Evolutionary conservation across 352 stramenopile genomes (phyloP).

Genomic region (Phytopythium ostracodes): DNA sequence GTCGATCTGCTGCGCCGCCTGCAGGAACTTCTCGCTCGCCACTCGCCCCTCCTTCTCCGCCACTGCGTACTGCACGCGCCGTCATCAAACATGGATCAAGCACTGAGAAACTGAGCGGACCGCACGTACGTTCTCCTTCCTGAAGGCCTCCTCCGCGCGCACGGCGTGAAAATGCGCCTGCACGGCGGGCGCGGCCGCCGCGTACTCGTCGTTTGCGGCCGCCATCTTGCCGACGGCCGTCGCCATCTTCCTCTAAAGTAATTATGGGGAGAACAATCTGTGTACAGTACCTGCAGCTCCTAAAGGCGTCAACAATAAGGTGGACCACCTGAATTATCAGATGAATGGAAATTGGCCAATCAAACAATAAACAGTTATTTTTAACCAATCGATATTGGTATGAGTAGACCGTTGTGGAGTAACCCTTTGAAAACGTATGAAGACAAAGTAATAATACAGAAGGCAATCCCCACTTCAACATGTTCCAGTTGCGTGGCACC

Average conservation of each 20-base stretch:
- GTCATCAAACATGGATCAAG: background rate
- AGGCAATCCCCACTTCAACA: background rate
- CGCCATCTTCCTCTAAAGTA: background rate
- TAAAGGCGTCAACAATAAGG: background rate
- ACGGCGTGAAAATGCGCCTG: slow-evolving; percentile 81
- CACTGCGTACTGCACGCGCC: slow-evolving; percentile 26
- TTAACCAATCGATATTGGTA: background rate
- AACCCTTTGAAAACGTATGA: background rate
- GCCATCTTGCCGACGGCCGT: slow-evolving; percentile 46
- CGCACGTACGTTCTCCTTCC: slow-evolving; percentile 45
- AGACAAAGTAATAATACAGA: background rate
- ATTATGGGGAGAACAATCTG: background rate
- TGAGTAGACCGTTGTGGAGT: background rate
- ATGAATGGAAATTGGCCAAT: background rate
- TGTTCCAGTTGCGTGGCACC: background rate
- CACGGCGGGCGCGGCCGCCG: slow-evolving; percentile 61
- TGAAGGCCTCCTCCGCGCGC: slow-evolving; percentile 58
- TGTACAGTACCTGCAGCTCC: too few species aligned
- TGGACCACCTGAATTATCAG: slow-evolving; percentile 1
- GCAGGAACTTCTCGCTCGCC: slow-evolving; percentile 65
- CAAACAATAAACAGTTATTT: background rate
- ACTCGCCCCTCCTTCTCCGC: slow-evolving; percentile 69
- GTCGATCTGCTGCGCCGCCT: slow-evolving; percentile 44
- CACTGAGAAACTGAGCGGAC: slow-evolving; percentile 1
- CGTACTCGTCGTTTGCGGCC: slow-evolving; percentile 64